Conservation (phyloP, 169 alveolate species). For the Eimeria maxima region DNA sequence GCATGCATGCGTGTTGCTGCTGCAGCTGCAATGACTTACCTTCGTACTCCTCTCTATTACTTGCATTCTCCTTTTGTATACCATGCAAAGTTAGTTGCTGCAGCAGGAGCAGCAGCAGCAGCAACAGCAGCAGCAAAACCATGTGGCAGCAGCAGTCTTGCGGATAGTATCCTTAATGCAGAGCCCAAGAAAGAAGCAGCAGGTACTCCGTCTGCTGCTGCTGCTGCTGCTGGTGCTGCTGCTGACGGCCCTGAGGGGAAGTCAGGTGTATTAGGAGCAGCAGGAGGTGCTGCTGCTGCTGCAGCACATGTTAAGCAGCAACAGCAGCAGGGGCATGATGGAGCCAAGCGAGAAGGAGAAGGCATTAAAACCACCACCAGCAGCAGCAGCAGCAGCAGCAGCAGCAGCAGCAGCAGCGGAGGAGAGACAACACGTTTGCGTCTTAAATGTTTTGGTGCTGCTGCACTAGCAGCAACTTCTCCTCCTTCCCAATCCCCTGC, state of each 20-base stretch:
- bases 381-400: constrained; percentile 47
- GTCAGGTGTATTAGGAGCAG: not conserved
- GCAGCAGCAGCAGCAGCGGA: not conserved
- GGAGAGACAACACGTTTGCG: constrained; percentile 38
- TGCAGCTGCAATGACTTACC: constrained; percentile 39
- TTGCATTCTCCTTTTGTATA: constrained; percentile 21
- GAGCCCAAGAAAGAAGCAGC: constrained; percentile 6
- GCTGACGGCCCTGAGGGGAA: not conserved
- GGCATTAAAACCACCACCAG: not conserved
- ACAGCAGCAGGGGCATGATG: constrained; percentile 17
- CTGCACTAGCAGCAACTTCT: not conserved
- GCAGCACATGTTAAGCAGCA: not conserved
- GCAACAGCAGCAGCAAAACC: constrained; percentile 26
- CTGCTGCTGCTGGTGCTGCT: constrained; percentile 9
- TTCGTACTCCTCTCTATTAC: constrained; percentile 26
- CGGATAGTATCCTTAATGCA: not conserved
- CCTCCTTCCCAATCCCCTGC: not conserved
- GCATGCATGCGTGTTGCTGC: too few relatives aligned
- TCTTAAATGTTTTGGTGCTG: constrained; percentile 25
- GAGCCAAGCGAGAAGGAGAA: not conserved
- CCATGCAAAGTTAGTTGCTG: constrained; percentile 29
- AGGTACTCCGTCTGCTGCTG: not conserved
- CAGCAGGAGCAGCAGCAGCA: too few relatives aligned
- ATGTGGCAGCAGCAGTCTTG: not conserved
- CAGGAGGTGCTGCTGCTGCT: constrained; percentile 48